Percentiles rank a stretch among this genome's conserved stretches.
Conservation (phyloP, 371 early-diverging fungal genomes). For the Coemansia sp. region DNA sequence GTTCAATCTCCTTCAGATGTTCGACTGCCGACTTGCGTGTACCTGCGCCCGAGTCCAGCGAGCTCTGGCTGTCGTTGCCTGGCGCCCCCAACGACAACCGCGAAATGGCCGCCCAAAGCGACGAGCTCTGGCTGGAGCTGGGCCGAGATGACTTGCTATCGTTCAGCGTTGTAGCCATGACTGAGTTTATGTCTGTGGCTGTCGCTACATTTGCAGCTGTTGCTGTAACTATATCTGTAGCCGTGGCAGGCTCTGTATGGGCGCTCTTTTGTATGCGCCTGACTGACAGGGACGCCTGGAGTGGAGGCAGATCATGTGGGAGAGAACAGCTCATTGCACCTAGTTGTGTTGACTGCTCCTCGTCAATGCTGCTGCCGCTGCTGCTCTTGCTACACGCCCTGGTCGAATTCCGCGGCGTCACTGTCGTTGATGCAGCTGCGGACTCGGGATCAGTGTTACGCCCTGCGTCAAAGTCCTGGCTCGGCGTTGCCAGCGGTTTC, state of each 20-base stretch:
- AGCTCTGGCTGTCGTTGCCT: conserved; percentile 11
- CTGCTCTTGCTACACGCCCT: background rate
- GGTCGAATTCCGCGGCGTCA: background rate
- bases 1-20: conserved; percentile 19
- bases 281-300: background rate
- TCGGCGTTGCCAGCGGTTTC: conserved; percentile 13
- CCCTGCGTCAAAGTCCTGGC: background rate
- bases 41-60: conserved; percentile 1
- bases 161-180: background rate
- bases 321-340: background rate
- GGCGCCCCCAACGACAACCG: conserved; percentile 14
- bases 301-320: background rate
- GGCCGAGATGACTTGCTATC: background rate
- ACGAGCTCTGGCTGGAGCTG: background rate
- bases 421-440: background rate
- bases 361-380: background rate
- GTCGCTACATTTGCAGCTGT: background rate
- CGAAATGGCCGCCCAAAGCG: conserved; percentile 23
- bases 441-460: background rate
- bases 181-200: background rate
- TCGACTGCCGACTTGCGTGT: conserved; percentile 20
- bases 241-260: background rate
- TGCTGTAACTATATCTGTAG: background rate
- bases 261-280: background rate
- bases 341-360: background rate